Evolutionary conservation across 495 filamentous ascomycete species (phyloP), one percentile per base, ranked within the genome.

Genomic region (Trichoderma parareesei): DNA sequence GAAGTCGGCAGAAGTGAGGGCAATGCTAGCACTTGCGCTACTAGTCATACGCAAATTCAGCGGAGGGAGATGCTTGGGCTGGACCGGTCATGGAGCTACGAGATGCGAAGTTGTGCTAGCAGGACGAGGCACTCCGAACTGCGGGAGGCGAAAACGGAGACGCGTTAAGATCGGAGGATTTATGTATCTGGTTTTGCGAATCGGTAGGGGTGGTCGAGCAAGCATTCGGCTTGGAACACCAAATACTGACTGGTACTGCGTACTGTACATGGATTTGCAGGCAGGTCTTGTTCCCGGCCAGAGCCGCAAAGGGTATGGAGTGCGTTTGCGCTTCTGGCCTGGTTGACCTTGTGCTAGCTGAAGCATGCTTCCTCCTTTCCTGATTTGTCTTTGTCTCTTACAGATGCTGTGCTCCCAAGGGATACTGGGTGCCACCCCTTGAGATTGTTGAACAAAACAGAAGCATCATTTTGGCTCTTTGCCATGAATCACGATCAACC

Each of bases 401-500:
- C 46, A 49, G 18, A 20, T 18, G 46, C 40, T 49, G 46, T 49
- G 18, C 8, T 8, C 6, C 46, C 46, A 18, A 18, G 40, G 40
- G 5, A 18, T 27, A 49, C n/a, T 20, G n/a, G 14, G n/a, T 6
- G 20, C 18, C 27, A 27, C 27, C 27, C 1, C 27, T 27, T 27
- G 27, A 27, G 2, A 27, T 27, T 27, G 27, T 27, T 27, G 27
- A 27, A 27, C 27, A 27, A 18, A 9, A 11, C 5, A 49, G 46
- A 49, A 18, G 6, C 13, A 33, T n/a, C 20, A 10, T 33, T 27
- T 38, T 27, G 53, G 53, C 53, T 57, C 53, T 57, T 2, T 57
- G 20, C 53, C 10, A 57, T 33, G 27, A 57, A 57, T 57, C 53
- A 57, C 53, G 27, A 57, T 57, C 53, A 27, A 37, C 53, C 27